Percentiles rank a stretch among this genome's conserved stretches.
Conservation (phyloP, 75 land plant species). For the Picea glauca region DNA sequence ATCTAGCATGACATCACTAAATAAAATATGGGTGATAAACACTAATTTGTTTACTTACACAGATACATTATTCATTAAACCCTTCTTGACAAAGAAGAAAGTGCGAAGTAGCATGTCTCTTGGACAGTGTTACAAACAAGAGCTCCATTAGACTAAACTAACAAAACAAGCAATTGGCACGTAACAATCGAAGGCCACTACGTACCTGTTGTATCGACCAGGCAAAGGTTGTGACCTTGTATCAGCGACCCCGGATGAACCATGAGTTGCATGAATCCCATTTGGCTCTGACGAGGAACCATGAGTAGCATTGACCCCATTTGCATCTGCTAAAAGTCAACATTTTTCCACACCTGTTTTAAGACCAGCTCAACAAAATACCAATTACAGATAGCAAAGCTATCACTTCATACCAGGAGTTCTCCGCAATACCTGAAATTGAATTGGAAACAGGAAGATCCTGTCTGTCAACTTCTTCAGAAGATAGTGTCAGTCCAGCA, state of each 20-base stretch:
- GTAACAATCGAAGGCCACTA: neutral
- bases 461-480: constrained; percentile 1
- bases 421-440: constrained; percentile 4
- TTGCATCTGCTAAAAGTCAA: constrained; percentile 4
- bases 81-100: neutral
- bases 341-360: neutral
- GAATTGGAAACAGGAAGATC: constrained; percentile 1
- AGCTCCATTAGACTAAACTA: too few relatives aligned
- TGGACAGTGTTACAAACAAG: neutral
- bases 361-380: neutral
- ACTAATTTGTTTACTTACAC: neutral
- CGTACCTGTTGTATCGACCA: constrained; percentile 9
- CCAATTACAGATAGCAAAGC: neutral
- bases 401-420: neutral
- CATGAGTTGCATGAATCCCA: neutral
- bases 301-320: constrained; percentile 3
- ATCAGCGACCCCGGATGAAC: constrained; percentile 1
- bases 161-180: too few relatives aligned
- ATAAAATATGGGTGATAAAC: neutral
- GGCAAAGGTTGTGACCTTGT: constrained; percentile 5
- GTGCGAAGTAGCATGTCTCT: neutral
- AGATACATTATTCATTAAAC: neutral
- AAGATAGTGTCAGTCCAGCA: neutral
- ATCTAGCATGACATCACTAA: neutral
- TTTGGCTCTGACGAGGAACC: constrained; percentile 12